Percentiles rank a stretch among this genome's conserved stretches.
Evolutionary conservation across 768 basidiomycete genomes (phyloP).

Genomic region (Calocera cornea): DNA sequence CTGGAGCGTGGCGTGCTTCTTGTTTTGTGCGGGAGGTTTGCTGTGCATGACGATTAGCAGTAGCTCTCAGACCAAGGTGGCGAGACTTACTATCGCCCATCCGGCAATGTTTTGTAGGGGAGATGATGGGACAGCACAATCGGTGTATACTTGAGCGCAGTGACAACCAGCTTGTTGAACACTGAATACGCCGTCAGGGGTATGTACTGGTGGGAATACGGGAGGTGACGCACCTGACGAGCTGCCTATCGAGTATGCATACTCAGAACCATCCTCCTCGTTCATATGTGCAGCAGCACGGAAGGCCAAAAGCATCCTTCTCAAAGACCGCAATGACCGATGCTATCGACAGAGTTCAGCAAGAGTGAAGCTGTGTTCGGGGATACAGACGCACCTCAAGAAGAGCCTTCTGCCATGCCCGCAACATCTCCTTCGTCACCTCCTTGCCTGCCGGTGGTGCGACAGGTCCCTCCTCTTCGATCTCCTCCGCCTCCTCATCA

Average conservation of each 20-base stretch:
- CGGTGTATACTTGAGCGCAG: constrained; percentile 79
- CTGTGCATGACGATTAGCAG: constrained; percentile 28
- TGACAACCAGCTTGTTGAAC: constrained; percentile 85
- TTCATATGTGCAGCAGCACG: constrained; percentile 82
- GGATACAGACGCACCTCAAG: constrained; percentile 45
- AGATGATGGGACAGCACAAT: constrained; percentile 75
- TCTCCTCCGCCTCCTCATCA: constrained; percentile 34
- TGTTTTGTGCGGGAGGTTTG: constrained; percentile 70
- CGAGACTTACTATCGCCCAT: constrained; percentile 68
- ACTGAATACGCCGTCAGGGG: constrained; percentile 35
- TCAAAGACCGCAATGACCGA: constrained; percentile 67
- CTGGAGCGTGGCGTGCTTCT: constrained; percentile 70
- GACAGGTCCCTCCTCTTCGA: constrained; percentile 25
- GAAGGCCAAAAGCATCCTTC: constrained; percentile 80
- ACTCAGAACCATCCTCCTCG: constrained; percentile 53
- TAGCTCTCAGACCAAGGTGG: not conserved
- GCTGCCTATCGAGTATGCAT: constrained; percentile 80
- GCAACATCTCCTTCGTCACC: constrained; percentile 55
- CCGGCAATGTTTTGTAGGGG: constrained; percentile 67
- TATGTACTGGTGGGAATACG: not conserved
- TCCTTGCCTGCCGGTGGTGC: constrained; percentile 13
- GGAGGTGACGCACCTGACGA: constrained; percentile 45
- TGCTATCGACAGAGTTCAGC: constrained; percentile 37
- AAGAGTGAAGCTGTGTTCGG: not conserved
- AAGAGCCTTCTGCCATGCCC: constrained; percentile 77